Conservation (phyloP, 495 filamentous ascomycete species). For the Daldinia loculata region DNA sequence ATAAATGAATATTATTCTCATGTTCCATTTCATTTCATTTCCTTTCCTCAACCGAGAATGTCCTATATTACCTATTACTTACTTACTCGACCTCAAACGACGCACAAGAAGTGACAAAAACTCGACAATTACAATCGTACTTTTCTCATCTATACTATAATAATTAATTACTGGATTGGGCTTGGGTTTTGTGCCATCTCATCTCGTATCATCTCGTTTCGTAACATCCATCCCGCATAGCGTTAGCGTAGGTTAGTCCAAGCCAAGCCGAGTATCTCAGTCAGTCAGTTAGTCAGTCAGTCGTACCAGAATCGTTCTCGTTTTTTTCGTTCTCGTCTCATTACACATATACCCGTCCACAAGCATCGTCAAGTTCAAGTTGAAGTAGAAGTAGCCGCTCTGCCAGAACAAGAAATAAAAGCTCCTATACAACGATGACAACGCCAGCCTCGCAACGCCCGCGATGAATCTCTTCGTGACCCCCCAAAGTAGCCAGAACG, state of each 20-base stretch:
- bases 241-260: background rate
- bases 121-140: conserved; percentile 1
- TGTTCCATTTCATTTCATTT: background rate
- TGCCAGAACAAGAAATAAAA: background rate
- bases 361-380: background rate
- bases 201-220: background rate
- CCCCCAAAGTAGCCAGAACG: conserved; percentile 41
- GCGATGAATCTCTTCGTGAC: conserved; percentile 22
- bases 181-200: background rate
- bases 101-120: background rate
- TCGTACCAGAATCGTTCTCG: background rate
- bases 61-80: background rate
- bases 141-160: conserved; percentile 6
- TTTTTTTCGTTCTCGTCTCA: conserved; percentile 3
- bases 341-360: conserved; percentile 1
- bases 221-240: background rate
- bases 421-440: conserved; percentile 2
- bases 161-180: conserved; percentile 1
- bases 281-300: background rate
- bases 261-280: background rate
- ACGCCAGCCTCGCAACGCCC: conserved; percentile 20
- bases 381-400: background rate
- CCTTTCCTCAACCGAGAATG: background rate
- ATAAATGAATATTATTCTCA: background rate
- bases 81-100: background rate